These are phyloP conservation scores for Serpula lacrymans DNA, from an alignment of 768 basidiomycete genomes.

Conservation along the genomic window DNA sequence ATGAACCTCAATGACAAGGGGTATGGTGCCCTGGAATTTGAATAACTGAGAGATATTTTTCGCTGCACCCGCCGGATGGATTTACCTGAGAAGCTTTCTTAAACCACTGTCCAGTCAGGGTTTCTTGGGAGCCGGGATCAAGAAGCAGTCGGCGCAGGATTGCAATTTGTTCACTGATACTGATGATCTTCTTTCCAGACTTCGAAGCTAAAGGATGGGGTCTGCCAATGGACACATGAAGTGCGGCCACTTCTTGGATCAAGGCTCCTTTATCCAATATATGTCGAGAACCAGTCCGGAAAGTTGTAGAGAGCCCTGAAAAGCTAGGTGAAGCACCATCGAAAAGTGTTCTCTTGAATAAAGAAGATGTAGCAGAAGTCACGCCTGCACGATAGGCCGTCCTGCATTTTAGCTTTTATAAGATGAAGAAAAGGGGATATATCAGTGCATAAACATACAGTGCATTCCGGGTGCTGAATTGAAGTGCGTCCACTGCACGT, in stretches of 20 bases:
- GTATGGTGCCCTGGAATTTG: slow-evolving; percentile 57
- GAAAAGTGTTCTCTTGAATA: slow-evolving; percentile 55
- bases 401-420: too few species aligned
- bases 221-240: slow-evolving; percentile 61
- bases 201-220: too few species aligned
- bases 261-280: slow-evolving; percentile 61
- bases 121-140: slow-evolving; percentile 19
- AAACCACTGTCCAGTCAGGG: slow-evolving; percentile 32
- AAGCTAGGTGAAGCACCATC: too few species aligned
- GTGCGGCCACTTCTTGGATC: slow-evolving; percentile 56
- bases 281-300: slow-evolving; percentile 56
- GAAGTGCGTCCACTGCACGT: slow-evolving; percentile 62
- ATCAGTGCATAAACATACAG: slow-evolving; percentile 32
- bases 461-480: slow-evolving; percentile 50
- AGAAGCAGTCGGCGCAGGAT: slow-evolving; percentile 48
- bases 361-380: slow-evolving; percentile 59
- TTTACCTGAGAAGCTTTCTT: slow-evolving; percentile 34
- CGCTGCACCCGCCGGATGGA: too few species aligned
- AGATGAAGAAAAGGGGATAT: not conserved
- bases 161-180: slow-evolving; percentile 64
- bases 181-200: slow-evolving; percentile 26
- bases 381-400: slow-evolving; percentile 74
- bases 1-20: slow-evolving; percentile 63
- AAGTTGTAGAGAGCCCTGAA: slow-evolving; percentile 64
- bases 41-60: too few species aligned